Evolutionary conservation across 768 basidiomycete species (phyloP).

Genomic region (Amanita thiersii): DNA sequence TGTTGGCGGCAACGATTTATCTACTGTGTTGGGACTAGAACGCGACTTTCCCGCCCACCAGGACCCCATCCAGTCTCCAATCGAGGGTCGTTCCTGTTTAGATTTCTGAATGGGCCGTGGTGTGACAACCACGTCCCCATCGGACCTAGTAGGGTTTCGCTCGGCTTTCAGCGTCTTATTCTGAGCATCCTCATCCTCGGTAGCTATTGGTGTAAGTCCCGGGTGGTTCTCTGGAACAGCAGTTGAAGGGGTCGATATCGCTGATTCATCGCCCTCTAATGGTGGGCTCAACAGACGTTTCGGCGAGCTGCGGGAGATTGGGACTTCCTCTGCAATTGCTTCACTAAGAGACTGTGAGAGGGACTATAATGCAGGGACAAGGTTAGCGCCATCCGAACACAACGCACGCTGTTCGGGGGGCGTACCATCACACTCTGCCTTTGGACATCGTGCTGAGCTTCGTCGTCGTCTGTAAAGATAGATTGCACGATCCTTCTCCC

Average conservation of each 20-base stretch:
- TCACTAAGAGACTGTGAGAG: slow-evolving; percentile 46
- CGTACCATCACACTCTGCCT: slow-evolving; percentile 54
- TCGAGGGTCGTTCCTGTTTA: slow-evolving; percentile 40
- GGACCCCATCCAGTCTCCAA: slow-evolving; percentile 74
- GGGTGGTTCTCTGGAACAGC: background rate
- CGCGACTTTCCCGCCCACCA: slow-evolving; percentile 49
- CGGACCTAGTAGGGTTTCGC: background rate
- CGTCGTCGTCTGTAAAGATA: slow-evolving; percentile 50
- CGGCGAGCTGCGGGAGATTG: slow-evolving; percentile 26
- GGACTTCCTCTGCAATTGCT: slow-evolving; percentile 43
- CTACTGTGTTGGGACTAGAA: slow-evolving; percentile 13
- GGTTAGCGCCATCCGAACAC: slow-evolving; percentile 6
- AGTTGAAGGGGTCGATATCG: slow-evolving; percentile 10
- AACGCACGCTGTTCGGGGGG: slow-evolving; percentile 6
- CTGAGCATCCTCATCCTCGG: background rate
- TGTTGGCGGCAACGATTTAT: slow-evolving; percentile 13
- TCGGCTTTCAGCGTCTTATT: background rate
- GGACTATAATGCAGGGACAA: slow-evolving; percentile 29
- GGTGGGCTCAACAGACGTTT: slow-evolving; percentile 21
- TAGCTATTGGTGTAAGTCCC: no score
- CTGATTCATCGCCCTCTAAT: slow-evolving; percentile 26
- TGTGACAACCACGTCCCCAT: background rate
- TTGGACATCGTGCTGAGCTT: slow-evolving; percentile 37
- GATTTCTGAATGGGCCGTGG: slow-evolving; percentile 12
- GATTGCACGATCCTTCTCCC: slow-evolving; percentile 61